These are phyloP conservation scores for Cladorrhinum samala DNA, from an alignment of 495 filamentous ascomycete species.

Conservation along the genomic window DNA sequence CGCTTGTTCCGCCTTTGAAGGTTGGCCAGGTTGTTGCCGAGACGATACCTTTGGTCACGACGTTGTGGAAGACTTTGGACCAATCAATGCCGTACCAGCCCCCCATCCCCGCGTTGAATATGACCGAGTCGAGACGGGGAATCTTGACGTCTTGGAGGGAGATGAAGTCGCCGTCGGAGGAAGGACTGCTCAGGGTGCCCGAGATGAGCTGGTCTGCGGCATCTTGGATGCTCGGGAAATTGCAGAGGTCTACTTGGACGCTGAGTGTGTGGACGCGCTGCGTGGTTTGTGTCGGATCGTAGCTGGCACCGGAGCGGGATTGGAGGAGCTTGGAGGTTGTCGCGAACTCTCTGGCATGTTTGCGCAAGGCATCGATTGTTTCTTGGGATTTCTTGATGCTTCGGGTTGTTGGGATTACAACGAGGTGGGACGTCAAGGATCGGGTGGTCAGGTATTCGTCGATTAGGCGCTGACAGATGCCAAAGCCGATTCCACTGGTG, in stretches of 20 bases:
- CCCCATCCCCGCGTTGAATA: constrained; percentile 89
- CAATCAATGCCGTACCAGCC: constrained; percentile 79
- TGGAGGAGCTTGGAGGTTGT: constrained; percentile 30
- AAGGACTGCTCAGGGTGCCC: constrained; percentile 44
- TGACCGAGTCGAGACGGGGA: constrained; percentile 68
- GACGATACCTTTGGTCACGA: constrained; percentile 56
- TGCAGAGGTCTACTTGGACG: too few species aligned
- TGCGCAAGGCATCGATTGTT: constrained; percentile 49
- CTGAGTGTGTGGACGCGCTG: constrained; percentile 50
- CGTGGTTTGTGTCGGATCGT: constrained; percentile 38
- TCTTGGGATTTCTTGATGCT: constrained; percentile 52
- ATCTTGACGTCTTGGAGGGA: constrained; percentile 42
- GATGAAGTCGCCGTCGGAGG: constrained; percentile 24
- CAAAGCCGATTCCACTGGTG: constrained; percentile 79
- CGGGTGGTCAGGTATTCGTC: constrained; percentile 77
- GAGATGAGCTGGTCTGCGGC: constrained; percentile 43
- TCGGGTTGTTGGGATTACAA: constrained; percentile 63
- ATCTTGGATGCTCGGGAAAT: constrained; percentile 42
- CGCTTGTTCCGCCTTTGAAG: constrained; percentile 62
- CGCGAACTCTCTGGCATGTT: constrained; percentile 44
- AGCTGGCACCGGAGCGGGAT: constrained; percentile 33
- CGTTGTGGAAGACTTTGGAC: constrained; percentile 50
- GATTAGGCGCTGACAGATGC: constrained; percentile 78
- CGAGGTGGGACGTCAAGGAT: constrained; percentile 53
- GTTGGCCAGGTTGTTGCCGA: constrained; percentile 69